Base-by-base conservation (phyloP, 257 asterid genomes). In the Solanum tarijense region DNA sequence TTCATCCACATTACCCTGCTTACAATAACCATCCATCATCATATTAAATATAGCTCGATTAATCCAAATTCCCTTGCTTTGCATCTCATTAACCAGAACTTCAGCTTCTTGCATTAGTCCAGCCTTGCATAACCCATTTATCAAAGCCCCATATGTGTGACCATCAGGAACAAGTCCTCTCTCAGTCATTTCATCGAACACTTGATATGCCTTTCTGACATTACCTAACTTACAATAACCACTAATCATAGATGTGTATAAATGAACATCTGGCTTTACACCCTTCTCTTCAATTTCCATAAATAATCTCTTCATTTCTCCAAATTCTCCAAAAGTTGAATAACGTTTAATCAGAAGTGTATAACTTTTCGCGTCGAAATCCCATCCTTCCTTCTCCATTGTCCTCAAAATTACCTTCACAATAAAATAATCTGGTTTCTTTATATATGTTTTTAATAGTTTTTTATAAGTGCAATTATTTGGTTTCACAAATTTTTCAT, bases 11-110 rank as follows among this genome's bases (percentile, higher is more conserved):
- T 90, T 92, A 74, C 98, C 98, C 62, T 85, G 88, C 94, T 92
- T 97, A 85, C 95, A 94, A 87, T 94, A 97, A 31, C 98, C 98
- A 90, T 95, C 98, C 94, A 97, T 91, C 91, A 95, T 39, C 9
- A 94, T 93, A 88, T 95, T 97, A 88, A 92, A 95, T 86, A 95
- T 89, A 32, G 93, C 94, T 5, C 90, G 91, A 83, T 94, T 95
- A 29, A 90, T 68, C 87, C 91, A 91, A 85, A 96, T 89, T 84
- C 98, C 98, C 85, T 90, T 93, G 55, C 88, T 90, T 74, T 92
- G 98, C 99, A 96, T 96, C 91, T 97, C 99, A 3, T 88, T 82
- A 38, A 96, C 93, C 91, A 96, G 81, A 74, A 90, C 25, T 72
- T 93, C 93, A 4, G 93, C 95, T 3, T 95, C 98, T 68, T 92